Base-by-base conservation (phyloP, 1,139 yeast species). In the Lizanozyma gosingica region DNA sequence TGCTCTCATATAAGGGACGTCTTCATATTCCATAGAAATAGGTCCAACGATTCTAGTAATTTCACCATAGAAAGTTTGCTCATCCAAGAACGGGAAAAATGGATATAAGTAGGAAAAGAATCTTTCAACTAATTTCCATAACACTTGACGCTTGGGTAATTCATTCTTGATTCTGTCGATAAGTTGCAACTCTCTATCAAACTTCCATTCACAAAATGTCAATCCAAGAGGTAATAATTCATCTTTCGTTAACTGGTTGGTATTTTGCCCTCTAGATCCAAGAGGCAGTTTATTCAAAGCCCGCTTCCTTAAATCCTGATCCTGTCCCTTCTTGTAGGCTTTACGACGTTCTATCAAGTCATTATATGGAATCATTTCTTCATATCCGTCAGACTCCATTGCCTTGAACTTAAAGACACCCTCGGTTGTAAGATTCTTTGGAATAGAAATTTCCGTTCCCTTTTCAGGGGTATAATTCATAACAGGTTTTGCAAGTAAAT, bases 31-130 rank as follows among this genome's bases (percentile, higher is more conserved):
- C 35, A 38, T 44, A 1, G 50, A 41, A 15, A 47, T 51, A 1
- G 52, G 48, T 3, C 47, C 69, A 32, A 64, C 50, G 2, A 64
- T 47, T 35, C 48, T 47, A 4, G 29, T 15, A 17, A 41, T 17
- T 4, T 38, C 38, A 17, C 35, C 18, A 35, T 48, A 49, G 35
- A 62, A 56, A 2, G 51, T 53, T 16, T 42, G 48, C 48, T 77
- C 76, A 44, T 75, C 79, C 6, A 76, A 38, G 39, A 67, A 60
- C 2, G 83, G 81, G 43, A 63, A 51, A 38, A 69, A 61, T 0
- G 73, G 72, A 44, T 72, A 73, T 11, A 73, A 60, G 27, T 61
- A 58, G 2, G 51, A 49, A 51, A 76, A 76, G 47, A 63, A 77
- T 18, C 73, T 52, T 29, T 66, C 62, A 14, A 74, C 51, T 3